Conservation (phyloP, 768 basidiomycete genomes). For the Tulasnella sp. region DNA sequence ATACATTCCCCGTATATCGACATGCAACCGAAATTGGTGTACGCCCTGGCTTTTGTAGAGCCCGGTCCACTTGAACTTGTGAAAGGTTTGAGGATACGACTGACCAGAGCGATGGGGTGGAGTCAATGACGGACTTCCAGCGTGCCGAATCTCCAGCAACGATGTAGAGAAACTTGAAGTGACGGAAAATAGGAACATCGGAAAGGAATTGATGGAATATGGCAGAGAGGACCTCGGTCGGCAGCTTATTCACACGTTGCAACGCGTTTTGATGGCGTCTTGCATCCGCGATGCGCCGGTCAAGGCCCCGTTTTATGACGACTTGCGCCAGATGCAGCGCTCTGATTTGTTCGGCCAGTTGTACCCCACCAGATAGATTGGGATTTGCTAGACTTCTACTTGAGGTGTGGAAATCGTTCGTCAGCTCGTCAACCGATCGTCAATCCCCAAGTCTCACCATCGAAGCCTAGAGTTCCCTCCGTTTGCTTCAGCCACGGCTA, state of each 20-base stretch:
- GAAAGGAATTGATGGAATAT: background rate
- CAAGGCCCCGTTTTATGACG: background rate
- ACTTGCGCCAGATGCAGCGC: background rate
- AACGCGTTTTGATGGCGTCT: background rate
- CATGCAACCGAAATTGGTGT: background rate
- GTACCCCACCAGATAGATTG: background rate
- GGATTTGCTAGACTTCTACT: background rate
- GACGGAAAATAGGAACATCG: background rate
- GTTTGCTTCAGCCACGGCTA: background rate
- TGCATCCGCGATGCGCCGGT: background rate
- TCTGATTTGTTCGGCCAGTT: background rate
- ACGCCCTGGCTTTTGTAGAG: background rate
- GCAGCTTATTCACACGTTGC: background rate
- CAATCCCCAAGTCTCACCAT: background rate
- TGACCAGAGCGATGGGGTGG: background rate
- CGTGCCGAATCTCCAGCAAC: background rate
- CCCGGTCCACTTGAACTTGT: background rate
- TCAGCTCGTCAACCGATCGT: background rate
- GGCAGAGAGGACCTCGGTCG: background rate
- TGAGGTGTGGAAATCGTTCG: background rate
- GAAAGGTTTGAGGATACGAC: background rate
- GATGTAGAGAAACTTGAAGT: background rate
- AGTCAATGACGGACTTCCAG: background rate
- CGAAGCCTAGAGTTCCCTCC: background rate
- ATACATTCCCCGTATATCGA: background rate